phyloP scores from a whole-genome alignment of 139 green algal species.

The Chlorella sp. region DNA sequence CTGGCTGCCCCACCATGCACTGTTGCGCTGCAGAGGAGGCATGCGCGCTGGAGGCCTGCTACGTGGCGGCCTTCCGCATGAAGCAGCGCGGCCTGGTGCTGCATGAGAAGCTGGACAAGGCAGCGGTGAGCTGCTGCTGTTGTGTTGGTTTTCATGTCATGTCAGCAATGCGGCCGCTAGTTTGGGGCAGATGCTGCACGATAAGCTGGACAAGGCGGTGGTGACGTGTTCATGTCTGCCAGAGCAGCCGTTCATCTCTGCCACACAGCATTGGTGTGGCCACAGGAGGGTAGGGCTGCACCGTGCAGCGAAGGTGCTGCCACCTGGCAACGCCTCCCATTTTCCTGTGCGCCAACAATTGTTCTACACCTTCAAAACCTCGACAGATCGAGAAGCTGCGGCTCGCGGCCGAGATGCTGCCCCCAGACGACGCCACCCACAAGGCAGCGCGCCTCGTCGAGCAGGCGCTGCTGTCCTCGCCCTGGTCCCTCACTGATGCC shows the following conservation, averaged over 20 bases:
- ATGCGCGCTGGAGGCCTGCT: constrained; percentile 28
- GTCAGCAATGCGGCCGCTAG: too few relatives aligned
- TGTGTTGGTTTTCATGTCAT: too few relatives aligned
- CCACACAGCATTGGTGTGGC: too few relatives aligned
- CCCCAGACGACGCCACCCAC: constrained; percentile 40
- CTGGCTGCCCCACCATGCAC: too few relatives aligned
- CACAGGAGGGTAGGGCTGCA: too few relatives aligned
- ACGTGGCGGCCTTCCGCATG: constrained; percentile 40
- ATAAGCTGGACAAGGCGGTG: background rate
- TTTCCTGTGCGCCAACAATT: too few relatives aligned
- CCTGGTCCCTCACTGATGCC: constrained; percentile 70
- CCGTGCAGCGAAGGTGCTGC: too few relatives aligned
- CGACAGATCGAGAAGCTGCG: constrained; percentile 52
- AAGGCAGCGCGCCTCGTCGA: constrained; percentile 41
- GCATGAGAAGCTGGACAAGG: constrained; percentile 40
- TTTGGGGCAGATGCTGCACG: too few relatives aligned
- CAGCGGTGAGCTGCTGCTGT: constrained; percentile 16
- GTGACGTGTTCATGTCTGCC: too few relatives aligned
- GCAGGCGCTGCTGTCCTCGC: constrained; percentile 43
- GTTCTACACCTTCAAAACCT: too few relatives aligned
- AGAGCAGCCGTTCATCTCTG: too few relatives aligned
- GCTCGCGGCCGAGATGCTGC: constrained; percentile 66
- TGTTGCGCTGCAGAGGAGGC: constrained; percentile 33
- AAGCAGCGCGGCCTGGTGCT: constrained; percentile 22
- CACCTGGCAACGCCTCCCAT: too few relatives aligned